A percentile compares a stretch with the other conserved stretches of the same genome.
Evolutionary conservation across 805 yeast genomes (phyloP).

Genomic region (Danielia reshetovae): DNA sequence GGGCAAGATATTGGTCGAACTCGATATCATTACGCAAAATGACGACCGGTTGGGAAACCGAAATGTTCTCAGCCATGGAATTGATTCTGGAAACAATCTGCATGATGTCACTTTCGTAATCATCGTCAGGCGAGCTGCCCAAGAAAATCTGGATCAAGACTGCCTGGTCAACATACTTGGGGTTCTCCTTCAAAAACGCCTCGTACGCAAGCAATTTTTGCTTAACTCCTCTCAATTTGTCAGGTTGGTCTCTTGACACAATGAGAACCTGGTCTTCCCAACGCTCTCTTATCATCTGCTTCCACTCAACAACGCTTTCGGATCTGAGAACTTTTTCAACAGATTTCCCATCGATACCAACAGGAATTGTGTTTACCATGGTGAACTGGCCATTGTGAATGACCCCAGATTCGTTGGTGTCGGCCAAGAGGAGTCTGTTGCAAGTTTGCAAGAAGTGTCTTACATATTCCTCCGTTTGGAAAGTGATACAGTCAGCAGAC

Average conservation of each 20-base stretch:
- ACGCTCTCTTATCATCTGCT: slow-evolving; percentile 64
- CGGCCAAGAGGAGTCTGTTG: slow-evolving; percentile 77
- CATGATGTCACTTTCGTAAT: slow-evolving; percentile 69
- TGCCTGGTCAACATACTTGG: slow-evolving; percentile 62
- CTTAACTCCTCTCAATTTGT: slow-evolving; percentile 80
- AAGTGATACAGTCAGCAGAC: slow-evolving; percentile 83
- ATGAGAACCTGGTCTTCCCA: slow-evolving; percentile 72
- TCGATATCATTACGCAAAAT: slow-evolving; percentile 84
- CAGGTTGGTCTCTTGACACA: slow-evolving; percentile 86
- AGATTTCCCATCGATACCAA: slow-evolving; percentile 72
- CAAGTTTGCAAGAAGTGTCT: slow-evolving; percentile 92
- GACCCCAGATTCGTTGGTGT: slow-evolving; percentile 62
- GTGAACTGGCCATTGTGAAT: slow-evolving; percentile 57
- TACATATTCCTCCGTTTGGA: slow-evolving; percentile 91
- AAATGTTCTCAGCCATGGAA: slow-evolving; percentile 65
- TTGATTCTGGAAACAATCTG: slow-evolving; percentile 83
- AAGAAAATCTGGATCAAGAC: slow-evolving; percentile 82
- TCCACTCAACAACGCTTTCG: slow-evolving; percentile 60
- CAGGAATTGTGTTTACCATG: slow-evolving; percentile 57
- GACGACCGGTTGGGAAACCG: slow-evolving; percentile 77
- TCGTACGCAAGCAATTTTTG: slow-evolving; percentile 89
- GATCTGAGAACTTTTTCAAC: slow-evolving; percentile 45
- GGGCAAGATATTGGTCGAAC: slow-evolving; percentile 84
- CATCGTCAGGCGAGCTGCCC: slow-evolving; percentile 52
- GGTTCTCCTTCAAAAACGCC: slow-evolving; percentile 64